Conservation (phyloP, 208 protist genomes). For the Crithidia bombi region DNA sequence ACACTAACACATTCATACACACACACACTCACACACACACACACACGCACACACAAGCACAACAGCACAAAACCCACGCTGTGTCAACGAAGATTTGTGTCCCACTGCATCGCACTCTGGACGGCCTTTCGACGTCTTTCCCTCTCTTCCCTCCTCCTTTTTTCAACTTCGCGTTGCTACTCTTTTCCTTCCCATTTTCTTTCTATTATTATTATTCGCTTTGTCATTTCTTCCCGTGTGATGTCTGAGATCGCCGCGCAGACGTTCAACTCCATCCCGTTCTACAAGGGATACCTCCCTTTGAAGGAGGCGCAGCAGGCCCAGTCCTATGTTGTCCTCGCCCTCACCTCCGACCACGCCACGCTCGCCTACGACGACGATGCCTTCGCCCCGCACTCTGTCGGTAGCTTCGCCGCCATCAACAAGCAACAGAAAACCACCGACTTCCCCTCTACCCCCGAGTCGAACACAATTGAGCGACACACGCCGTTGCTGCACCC, state of each 20-base stretch:
- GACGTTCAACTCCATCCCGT: slow-evolving; percentile 54
- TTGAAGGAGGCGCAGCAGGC: slow-evolving; percentile 45
- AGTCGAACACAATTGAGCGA: neutral
- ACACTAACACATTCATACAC: no score
- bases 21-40: no score
- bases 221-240: slow-evolving; percentile 10
- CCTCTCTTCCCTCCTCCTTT: neutral
- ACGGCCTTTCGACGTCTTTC: no score
- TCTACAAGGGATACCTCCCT: slow-evolving; percentile 83
- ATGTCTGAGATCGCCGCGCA: slow-evolving; percentile 44
- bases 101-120: no score
- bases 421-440: neutral
- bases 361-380: slow-evolving; percentile 24
- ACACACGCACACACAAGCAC: no score
- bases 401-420: slow-evolving; percentile 7
- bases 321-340: slow-evolving; percentile 64
- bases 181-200: neutral
- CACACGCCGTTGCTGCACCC: slow-evolving; percentile 10
- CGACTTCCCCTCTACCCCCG: slow-evolving; percentile 14
- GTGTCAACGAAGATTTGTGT: no score
- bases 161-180: neutral
- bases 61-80: no score
- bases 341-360: slow-evolving; percentile 20
- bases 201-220: slow-evolving; percentile 6
- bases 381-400: neutral